A percentile compares a stretch with the other conserved stretches of the same genome.
These are phyloP conservation scores for Phytopythium ostracodes DNA, from an alignment of 352 stramenopile species.

Conservation along the genomic window DNA sequence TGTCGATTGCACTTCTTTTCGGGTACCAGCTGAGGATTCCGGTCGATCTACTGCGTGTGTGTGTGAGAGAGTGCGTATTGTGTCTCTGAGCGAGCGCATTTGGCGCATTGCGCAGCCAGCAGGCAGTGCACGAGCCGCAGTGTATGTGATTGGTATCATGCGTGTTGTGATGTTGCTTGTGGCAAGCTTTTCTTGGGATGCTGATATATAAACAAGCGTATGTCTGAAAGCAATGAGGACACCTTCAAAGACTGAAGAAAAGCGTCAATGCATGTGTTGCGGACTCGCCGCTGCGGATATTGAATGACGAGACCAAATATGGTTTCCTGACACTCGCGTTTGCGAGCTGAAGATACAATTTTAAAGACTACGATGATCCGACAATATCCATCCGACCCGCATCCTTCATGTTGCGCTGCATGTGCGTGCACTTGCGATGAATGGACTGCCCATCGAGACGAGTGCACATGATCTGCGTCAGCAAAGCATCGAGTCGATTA, in stretches of 20 bases:
- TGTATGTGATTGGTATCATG: background rate
- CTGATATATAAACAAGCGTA: slow-evolving; percentile 80
- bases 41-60: slow-evolving; percentile 10
- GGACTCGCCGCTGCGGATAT: slow-evolving; percentile 14
- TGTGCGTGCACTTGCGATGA: no score
- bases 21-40: slow-evolving; percentile 85
- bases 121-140: background rate
- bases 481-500: no score
- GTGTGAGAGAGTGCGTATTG: background rate
- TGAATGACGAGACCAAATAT: slow-evolving; percentile 68
- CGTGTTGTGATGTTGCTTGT: slow-evolving; percentile 1
- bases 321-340: slow-evolving; percentile 51
- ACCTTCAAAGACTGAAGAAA: slow-evolving; percentile 47
- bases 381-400: slow-evolving; percentile 22
- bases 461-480: no score
- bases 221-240: slow-evolving; percentile 82
- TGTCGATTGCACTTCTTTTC: slow-evolving; percentile 89
- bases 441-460: no score
- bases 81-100: background rate
- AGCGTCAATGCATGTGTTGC: slow-evolving; percentile 2
- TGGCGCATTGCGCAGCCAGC: no score
- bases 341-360: slow-evolving; percentile 62
- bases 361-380: slow-evolving; percentile 89
- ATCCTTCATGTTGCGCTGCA: no score
- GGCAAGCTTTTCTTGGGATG: slow-evolving; percentile 50